These are phyloP conservation scores for Forsythia viridissima DNA, from an alignment of 257 asterid species.

Conservation along the genomic window DNA sequence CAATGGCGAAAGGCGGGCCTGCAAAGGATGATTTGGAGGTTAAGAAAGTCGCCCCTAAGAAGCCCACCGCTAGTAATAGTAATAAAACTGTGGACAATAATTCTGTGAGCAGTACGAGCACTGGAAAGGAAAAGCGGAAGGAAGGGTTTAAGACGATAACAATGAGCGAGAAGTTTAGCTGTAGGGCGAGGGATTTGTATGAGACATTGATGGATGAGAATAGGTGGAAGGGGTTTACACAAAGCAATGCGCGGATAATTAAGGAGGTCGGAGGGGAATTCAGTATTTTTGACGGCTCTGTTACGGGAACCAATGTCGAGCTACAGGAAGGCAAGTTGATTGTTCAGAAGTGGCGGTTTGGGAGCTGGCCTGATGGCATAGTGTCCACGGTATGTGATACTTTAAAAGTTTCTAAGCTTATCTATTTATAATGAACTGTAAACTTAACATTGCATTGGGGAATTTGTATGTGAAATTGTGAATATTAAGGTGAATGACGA, in stretches of 20 bases:
- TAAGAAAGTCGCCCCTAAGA: slow-evolving; percentile 49
- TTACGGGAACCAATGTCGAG: slow-evolving; percentile 77
- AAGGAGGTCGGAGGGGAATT: slow-evolving; percentile 89
- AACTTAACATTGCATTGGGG: background rate
- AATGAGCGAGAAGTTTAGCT: slow-evolving; percentile 84
- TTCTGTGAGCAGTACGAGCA: background rate
- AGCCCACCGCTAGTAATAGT: slow-evolving; percentile 16
- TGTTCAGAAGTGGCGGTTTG: slow-evolving; percentile 92
- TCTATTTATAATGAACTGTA: background rate
- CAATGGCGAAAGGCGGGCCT: slow-evolving; percentile 88
- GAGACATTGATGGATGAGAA: slow-evolving; percentile 96
- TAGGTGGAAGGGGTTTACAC: slow-evolving; percentile 95
- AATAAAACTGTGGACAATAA: background rate
- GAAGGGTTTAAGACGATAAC: slow-evolving; percentile 92
- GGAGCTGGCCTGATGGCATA: slow-evolving; percentile 91
- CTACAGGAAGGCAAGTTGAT: slow-evolving; percentile 77
- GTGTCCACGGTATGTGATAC: slow-evolving; percentile 56
- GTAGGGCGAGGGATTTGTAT: slow-evolving; percentile 74
- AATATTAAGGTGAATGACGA: background rate
- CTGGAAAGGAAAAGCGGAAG: slow-evolving; percentile 55
- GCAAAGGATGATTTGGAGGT: slow-evolving; percentile 86
- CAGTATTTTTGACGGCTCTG: slow-evolving; percentile 84
- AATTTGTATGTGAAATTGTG: background rate
- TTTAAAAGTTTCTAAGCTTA: background rate
- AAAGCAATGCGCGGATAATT: slow-evolving; percentile 87